These are phyloP conservation scores for Casuarina glauca DNA, from an alignment of 306 rosid genomes.

Conservation along the genomic window DNA sequence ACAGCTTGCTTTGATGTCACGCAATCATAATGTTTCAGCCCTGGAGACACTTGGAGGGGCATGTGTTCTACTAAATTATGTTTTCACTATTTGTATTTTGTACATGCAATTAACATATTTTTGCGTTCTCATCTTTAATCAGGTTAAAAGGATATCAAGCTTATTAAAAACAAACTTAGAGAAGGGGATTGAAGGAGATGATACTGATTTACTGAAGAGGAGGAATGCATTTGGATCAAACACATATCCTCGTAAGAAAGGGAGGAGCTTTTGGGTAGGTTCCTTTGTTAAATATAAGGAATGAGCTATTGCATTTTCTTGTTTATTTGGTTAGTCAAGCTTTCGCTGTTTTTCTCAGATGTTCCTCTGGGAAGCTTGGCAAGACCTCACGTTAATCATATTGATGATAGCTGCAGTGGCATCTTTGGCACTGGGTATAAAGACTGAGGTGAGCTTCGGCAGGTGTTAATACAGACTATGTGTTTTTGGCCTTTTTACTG, in stretches of 20 bases:
- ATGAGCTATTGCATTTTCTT: background rate
- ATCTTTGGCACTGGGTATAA: constrained; percentile 91
- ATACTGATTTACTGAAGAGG: constrained; percentile 66
- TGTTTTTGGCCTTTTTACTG: background rate
- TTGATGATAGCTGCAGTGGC: constrained; percentile 95
- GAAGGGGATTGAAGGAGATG: constrained; percentile 80
- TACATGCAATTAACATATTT: background rate
- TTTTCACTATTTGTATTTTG: constrained; percentile 4
- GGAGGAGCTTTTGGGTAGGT: constrained; percentile 76
- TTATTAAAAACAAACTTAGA: constrained; percentile 66
- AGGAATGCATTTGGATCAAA: constrained; percentile 78
- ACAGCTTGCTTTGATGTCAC: constrained; percentile 67
- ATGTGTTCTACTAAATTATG: constrained; percentile 28
- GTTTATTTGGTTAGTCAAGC: background rate
- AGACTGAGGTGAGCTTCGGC: constrained; percentile 73
- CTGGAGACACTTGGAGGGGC: constrained; percentile 82
- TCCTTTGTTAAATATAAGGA: background rate
- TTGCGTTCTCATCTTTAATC: constrained; percentile 32
- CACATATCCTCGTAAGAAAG: constrained; percentile 79
- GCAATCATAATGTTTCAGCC: constrained; percentile 58
- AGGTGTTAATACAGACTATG: background rate
- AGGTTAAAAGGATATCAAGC: constrained; percentile 71
- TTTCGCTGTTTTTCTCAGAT: constrained; percentile 49
- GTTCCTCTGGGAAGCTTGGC: constrained; percentile 99
- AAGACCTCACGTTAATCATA: constrained; percentile 94